Evolutionary conservation across 73 alveolate species (phyloP), one percentile per base, ranked within the genome.

Genomic region (Paramecium sonneborni): DNA sequence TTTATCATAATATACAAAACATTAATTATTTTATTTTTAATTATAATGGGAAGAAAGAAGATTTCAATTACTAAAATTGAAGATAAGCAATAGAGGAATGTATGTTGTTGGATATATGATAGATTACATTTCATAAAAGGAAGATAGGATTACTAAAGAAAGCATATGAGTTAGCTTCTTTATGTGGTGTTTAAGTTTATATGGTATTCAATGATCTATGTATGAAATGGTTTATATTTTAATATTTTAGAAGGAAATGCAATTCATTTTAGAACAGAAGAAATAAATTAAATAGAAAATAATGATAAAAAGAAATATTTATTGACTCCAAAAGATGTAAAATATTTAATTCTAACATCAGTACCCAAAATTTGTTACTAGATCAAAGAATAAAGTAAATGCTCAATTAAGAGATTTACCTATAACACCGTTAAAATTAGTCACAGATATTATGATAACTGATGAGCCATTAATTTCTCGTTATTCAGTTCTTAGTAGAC

Each of bases 121-220:
- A 52, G 57, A 52, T 52, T 52, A 52, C 30, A 2, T 52, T 62
- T 62, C 84, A 62, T 62, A 62, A 62, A 32, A 62, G 84, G 24
- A 62, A 62, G 44, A 62, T 62, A 5, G 84, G 84, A 11, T 62
- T 62, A 62, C 84, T 62, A 12, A 62, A 62, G 84, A 62, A 62
- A 28, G 84, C 84, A 1, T 62, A 62, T 62, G 39, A 62, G 24
- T 62, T 62, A 10, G 84, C 84, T 30, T 62, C 84, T 12, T 62
- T 62, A 21, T 62, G 84, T 15, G 44, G 44, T 62, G 44, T 62
- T 62, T 62, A 62, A 62, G 24, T 62, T 32, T 62, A 62, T 32
- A 62, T 62, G 84, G 84, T 62, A 14, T 62, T 62, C 44, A 62
- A 62, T 62, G 84, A 62, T 62, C 44, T 62, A 21, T 62, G 84